Conservation (phyloP, 208 protist genomes). For the Wallacemonas collosoma region DNA sequence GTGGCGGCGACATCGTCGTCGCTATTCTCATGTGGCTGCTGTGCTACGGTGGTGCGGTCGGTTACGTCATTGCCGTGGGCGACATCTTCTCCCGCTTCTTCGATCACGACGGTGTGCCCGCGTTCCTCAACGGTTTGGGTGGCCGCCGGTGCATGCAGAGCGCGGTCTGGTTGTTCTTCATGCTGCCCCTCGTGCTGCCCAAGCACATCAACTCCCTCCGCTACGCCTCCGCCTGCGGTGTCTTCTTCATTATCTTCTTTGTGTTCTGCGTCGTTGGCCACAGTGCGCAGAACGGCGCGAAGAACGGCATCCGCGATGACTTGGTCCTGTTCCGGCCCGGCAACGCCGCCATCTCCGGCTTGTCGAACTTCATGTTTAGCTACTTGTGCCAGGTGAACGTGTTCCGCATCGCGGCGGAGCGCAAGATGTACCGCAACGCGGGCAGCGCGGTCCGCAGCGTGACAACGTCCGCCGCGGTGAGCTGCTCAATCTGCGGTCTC, state of each 20-base stretch:
- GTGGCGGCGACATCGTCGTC: conserved; percentile 47
- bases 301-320: conserved; percentile 34
- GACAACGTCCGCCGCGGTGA: conserved; percentile 24
- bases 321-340: conserved; percentile 34
- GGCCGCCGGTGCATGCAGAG: conserved; percentile 53
- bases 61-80: conserved; percentile 60
- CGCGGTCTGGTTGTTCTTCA: conserved; percentile 49
- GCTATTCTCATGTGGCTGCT: conserved; percentile 47
- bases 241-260: conserved; percentile 70
- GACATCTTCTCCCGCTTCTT: conserved; percentile 48
- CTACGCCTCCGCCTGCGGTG: conserved; percentile 59
- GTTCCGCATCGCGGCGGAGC: conserved; percentile 50
- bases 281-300: conserved; percentile 32
- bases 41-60: conserved; percentile 54
- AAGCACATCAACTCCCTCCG: conserved; percentile 72
- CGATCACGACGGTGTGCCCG: conserved; percentile 20
- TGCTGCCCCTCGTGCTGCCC: conserved; percentile 66
- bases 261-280: conserved; percentile 58
- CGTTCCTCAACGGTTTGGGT: conserved; percentile 32
- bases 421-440: conserved; percentile 43
- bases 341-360: conserved; percentile 53
- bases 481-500: conserved; percentile 33
- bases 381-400: conserved; percentile 42
- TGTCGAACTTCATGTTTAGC: conserved; percentile 50
- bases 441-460: conserved; percentile 29